Evolutionary conservation across 1,284 basidiomycete species (phyloP).

Genomic region (Uromyces viciae-fabae): DNA sequence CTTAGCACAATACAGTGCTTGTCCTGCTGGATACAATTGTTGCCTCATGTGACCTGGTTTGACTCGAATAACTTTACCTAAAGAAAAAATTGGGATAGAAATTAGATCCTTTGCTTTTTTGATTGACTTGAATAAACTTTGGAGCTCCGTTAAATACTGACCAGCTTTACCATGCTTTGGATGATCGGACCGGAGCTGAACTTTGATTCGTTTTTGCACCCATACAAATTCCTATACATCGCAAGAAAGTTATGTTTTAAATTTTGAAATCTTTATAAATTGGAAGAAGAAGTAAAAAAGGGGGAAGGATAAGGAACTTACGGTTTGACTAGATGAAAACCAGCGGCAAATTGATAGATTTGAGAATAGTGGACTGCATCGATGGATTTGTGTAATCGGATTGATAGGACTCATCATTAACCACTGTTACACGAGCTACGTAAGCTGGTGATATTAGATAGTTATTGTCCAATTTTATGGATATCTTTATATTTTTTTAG

Average conservation of each 20-base stretch:
- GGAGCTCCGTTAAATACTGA: neutral
- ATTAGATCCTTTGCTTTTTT: neutral
- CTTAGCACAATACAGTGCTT: slow-evolving; percentile 40
- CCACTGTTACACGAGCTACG: too few species aligned
- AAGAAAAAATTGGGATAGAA: neutral
- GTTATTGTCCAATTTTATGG: too few species aligned
- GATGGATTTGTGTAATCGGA: neutral
- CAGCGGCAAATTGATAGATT: neutral
- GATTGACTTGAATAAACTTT: neutral
- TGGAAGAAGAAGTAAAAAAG: neutral
- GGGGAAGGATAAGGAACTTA: neutral
- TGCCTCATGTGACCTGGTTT: slow-evolving; percentile 41
- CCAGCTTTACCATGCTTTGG: slow-evolving; percentile 26
- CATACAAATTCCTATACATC: slow-evolving; percentile 4
- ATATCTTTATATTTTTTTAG: too few species aligned
- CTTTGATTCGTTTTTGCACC: slow-evolving; percentile 37
- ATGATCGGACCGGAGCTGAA: slow-evolving; percentile 26
- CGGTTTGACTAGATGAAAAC: neutral
- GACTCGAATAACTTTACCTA: slow-evolving; percentile 36
- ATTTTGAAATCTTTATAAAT: neutral
- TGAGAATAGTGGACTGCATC: neutral
- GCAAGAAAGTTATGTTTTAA: neutral
- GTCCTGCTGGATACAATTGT: slow-evolving; percentile 16
- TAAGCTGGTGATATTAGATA: too few species aligned
- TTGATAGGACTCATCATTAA: neutral